phyloP scores from a whole-genome alignment of 2,329 filamentous ascomycete genomes.

The Phaeoacremonium minimum region DNA sequence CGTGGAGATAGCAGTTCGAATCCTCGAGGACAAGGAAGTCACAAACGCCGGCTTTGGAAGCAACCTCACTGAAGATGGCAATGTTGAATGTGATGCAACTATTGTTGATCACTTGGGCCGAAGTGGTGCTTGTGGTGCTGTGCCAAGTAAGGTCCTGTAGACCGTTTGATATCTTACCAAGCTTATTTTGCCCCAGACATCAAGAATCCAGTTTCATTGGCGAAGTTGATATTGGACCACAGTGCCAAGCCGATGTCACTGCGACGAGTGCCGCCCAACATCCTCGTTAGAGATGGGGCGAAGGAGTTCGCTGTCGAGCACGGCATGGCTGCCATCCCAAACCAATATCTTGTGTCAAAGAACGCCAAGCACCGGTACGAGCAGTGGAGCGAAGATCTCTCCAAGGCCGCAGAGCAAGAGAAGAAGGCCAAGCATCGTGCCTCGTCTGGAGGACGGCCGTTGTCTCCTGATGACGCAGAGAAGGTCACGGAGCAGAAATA shows the following conservation, averaged over 20 bases:
- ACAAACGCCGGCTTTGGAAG: conserved; percentile 97
- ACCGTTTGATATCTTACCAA: neutral
- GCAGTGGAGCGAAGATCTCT: conserved; percentile 72
- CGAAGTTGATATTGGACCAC: conserved; percentile 75
- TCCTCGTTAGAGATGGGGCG: conserved; percentile 82
- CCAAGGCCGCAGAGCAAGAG: conserved; percentile 52
- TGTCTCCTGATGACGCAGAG: conserved; percentile 7
- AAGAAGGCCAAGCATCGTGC: conserved; percentile 29
- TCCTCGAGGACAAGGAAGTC: conserved; percentile 89
- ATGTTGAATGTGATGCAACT: conserved; percentile 91
- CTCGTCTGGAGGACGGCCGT: conserved; percentile 9
- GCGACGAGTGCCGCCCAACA: conserved; percentile 85
- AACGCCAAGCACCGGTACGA: conserved; percentile 74
- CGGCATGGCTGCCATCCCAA: conserved; percentile 67
- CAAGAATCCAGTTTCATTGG: conserved; percentile 86
- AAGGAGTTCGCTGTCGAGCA: conserved; percentile 80
- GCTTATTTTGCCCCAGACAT: conserved; percentile 58
- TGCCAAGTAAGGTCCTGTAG: conserved; percentile 63
- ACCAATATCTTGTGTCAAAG: conserved; percentile 75
- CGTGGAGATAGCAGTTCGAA: conserved; percentile 81
- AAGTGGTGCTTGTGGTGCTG: conserved; percentile 89
- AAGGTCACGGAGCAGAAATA: neutral
- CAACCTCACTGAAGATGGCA: conserved; percentile 85
- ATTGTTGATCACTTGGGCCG: conserved; percentile 87
- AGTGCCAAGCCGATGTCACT: conserved; percentile 76